phyloP scores from a whole-genome alignment of 1,284 basidiomycete species.

The Erythrobasidium hasegawianum region DNA sequence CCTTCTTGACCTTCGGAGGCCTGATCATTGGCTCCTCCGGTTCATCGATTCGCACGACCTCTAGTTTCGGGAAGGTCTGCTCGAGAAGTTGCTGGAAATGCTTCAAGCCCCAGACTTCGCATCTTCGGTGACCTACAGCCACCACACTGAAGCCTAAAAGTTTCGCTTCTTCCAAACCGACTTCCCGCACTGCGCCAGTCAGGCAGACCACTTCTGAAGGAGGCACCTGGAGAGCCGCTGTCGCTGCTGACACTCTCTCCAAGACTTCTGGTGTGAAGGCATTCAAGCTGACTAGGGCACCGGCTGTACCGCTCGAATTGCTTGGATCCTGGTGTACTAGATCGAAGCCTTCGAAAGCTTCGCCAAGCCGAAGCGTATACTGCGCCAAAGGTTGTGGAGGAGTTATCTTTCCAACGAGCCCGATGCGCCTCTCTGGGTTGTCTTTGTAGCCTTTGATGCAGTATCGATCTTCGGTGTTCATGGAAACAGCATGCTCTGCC shows the following conservation, averaged over 20 bases:
- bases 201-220: slow-evolving; percentile 12
- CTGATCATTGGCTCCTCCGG: slow-evolving; percentile 1
- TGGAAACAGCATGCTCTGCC: slow-evolving; percentile 5
- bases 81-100: slow-evolving; percentile 3
- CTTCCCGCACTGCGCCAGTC: slow-evolving; percentile 22
- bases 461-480: background rate
- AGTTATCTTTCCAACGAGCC: slow-evolving; percentile 15
- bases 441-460: slow-evolving; percentile 31
- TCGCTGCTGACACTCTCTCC: background rate
- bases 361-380: slow-evolving; percentile 2
- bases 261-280: slow-evolving; percentile 31
- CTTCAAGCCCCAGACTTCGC: slow-evolving; percentile 27
- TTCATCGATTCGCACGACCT: slow-evolving; percentile 10
- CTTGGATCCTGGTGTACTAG: background rate
- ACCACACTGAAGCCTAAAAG: slow-evolving; percentile 8
- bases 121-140: slow-evolving; percentile 28
- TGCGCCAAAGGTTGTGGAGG: background rate
- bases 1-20: background rate
- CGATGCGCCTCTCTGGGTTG: slow-evolving; percentile 27
- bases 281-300: slow-evolving; percentile 18
- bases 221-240: background rate
- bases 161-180: slow-evolving; percentile 17
- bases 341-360: slow-evolving; percentile 29
- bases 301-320: background rate
- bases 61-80: background rate